A percentile compares a stretch with the other conserved stretches of the same genome.
These are phyloP conservation scores for Tetradesmus lagerheimii DNA, from an alignment of 139 green algal species.

Conservation along the genomic window DNA sequence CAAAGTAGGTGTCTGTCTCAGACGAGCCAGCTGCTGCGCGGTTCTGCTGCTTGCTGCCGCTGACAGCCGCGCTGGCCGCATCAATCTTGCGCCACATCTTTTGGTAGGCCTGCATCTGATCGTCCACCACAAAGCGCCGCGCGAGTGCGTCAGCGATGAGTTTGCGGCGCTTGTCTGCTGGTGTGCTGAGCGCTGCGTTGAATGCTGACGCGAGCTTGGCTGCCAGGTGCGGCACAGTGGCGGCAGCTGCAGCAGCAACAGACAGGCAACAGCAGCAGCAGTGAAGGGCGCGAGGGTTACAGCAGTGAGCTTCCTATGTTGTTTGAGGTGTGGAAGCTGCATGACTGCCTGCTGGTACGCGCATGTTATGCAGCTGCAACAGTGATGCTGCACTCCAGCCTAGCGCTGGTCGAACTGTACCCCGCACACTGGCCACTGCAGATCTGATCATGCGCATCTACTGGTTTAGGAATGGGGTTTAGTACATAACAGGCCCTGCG, in stretches of 20 bases:
- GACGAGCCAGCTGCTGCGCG: background rate
- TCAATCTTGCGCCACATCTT: constrained; percentile 31
- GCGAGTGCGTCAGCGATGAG: constrained; percentile 28
- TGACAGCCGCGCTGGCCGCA: background rate
- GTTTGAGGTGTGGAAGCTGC: no score
- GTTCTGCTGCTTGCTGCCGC: background rate
- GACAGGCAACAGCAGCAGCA: background rate
- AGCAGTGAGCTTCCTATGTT: no score
- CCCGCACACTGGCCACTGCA: no score
- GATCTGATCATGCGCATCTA: no score
- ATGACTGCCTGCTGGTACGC: no score
- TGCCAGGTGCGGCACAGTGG: constrained; percentile 46
- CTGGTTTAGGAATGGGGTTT: background rate
- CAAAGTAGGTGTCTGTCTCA: constrained; percentile 34
- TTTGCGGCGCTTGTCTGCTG: background rate
- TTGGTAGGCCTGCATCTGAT: constrained; percentile 35
- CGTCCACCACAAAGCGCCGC: constrained; percentile 1
- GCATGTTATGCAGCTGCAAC: no score
- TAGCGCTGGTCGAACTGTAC: no score
- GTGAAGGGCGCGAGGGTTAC: background rate
- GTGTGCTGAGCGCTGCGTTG: constrained; percentile 9
- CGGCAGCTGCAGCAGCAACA: constrained; percentile 26
- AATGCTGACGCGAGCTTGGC: constrained; percentile 40
- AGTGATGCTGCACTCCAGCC: no score
- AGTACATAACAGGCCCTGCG: background rate